Percentiles rank a stretch among this genome's conserved stretches.
phyloP scores from a whole-genome alignment of 208 protist species.

The Wallacemonas sp. region DNA sequence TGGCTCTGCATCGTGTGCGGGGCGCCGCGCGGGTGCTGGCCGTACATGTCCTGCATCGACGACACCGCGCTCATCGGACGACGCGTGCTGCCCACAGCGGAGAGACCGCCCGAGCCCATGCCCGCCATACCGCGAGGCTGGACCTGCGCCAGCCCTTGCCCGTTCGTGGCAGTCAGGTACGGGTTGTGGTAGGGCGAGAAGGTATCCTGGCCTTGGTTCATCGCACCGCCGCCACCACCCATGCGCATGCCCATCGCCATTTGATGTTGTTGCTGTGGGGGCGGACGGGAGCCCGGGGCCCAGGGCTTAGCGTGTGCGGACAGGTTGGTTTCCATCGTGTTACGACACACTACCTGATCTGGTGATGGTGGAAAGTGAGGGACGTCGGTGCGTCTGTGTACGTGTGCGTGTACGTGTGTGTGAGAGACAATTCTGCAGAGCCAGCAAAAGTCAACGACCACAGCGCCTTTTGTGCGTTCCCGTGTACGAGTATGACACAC shows the following conservation, averaged over 20 bases:
- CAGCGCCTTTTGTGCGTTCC: too few relatives aligned
- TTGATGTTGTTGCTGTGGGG: constrained; percentile 15
- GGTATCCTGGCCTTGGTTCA: constrained; percentile 4
- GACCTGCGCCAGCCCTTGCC: not conserved
- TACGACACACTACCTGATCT: too few relatives aligned
- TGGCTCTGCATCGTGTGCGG: constrained; percentile 13
- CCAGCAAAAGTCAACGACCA: too few relatives aligned
- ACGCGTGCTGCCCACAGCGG: not conserved
- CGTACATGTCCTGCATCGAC: constrained; percentile 14
- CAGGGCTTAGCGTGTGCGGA: constrained; percentile 65
- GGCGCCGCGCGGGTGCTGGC: not conserved
- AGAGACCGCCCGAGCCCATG: not conserved
- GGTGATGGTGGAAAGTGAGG: too few relatives aligned
- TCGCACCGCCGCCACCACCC: constrained; percentile 9
- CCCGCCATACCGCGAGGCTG: constrained; percentile 1
- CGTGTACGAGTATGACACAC: too few relatives aligned
- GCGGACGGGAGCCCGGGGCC: constrained; percentile 32
- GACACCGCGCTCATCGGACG: constrained; percentile 3
- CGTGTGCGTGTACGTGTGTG: too few relatives aligned
- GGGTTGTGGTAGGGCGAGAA: constrained; percentile 13
- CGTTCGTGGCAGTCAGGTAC: not conserved
- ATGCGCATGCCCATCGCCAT: constrained; percentile 15
- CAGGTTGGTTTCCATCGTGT: constrained; percentile 47
- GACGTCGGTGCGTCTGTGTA: too few relatives aligned
- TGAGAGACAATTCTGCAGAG: too few relatives aligned